phyloP scores from a whole-genome alignment of 768 basidiomycete species.

The Pleurotus tuoliensis region DNA sequence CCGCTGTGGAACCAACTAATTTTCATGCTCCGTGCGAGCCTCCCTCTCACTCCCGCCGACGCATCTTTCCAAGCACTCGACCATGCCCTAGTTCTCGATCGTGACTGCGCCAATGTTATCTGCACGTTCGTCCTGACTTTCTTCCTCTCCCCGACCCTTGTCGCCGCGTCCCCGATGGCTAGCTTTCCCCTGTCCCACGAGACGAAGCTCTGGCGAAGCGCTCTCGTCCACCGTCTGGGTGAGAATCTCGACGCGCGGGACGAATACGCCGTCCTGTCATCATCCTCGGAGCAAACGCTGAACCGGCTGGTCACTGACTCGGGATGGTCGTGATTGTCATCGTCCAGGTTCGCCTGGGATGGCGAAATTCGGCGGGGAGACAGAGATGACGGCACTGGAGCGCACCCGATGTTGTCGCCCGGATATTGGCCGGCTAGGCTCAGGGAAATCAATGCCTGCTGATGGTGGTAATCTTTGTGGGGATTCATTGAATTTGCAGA shows the following conservation, averaged over 20 bases:
- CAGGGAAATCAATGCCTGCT: constrained; percentile 6
- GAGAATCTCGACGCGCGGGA: constrained; percentile 2
- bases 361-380: not conserved
- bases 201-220: not conserved
- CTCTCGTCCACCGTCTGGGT: not conserved
- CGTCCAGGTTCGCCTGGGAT: not conserved
- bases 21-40: not conserved
- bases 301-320: not conserved
- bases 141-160: constrained; percentile 1
- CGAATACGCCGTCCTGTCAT: not conserved
- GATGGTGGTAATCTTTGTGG: not conserved
- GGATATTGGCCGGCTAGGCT: not conserved
- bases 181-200: not conserved
- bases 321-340: not conserved
- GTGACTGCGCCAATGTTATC: too few species aligned
- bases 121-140: too few species aligned
- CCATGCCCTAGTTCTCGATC: too few species aligned
- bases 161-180: too few species aligned
- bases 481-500: not conserved
- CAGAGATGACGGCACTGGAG: not conserved
- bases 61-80: too few species aligned
- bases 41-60: too few species aligned
- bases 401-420: constrained; percentile 1
- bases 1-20: constrained; percentile 5
- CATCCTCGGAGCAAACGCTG: constrained; percentile 1